Evolutionary conservation across 768 basidiomycete species (phyloP), one percentile per base, ranked within the genome.

Genomic region (Nidularia sp.): DNA sequence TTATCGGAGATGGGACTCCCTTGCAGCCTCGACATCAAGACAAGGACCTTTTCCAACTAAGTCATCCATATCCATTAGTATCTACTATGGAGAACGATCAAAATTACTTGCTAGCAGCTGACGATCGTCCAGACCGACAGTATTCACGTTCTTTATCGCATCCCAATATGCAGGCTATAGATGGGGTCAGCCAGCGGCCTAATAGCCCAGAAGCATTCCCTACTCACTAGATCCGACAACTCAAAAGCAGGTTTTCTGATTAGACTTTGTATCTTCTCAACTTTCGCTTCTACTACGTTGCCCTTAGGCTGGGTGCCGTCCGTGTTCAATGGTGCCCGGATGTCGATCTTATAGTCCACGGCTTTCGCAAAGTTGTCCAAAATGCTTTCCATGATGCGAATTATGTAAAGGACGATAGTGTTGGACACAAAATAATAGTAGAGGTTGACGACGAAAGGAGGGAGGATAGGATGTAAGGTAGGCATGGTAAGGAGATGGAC

Each of bases 31-130:
- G 88, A 73, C 84, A 90, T 85, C 33, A 81, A 56, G 15, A 74
- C 68, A 47, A 90, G 63, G 6, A 81, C 53, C 44, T 80, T 78
- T 66, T 90, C 88, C 33, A 90, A 79, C 85, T 87, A 51, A 12
- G n/a, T 4, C n/a, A 22, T n/a, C 33, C 2, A 42, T 55, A 25
- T 29, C 39, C 5, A 60, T 60, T 36, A 54, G 45, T n/a, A 48
- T 29, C 4, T 25, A 1, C n/a, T 10, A 15, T 32, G 6, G 7
- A 6, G 13, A 25, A 43, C n/a, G 8, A 8, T 10, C 13, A 34
- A 15, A 47, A 34, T 49, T 29, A 70, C 78, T 64, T 62, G 77
- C 86, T 63, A 88, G 63, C 55, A 87, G 65, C 31, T 78, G 64
- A 53, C 87, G 78, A 61, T 90, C 87, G 58, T 90, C 73, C 39